Percentiles rank a stretch among this genome's conserved stretches.
These are phyloP conservation scores for Aspergillus costaricaensis DNA, from an alignment of 2,329 filamentous ascomycete genomes.

Conservation along the genomic window DNA sequence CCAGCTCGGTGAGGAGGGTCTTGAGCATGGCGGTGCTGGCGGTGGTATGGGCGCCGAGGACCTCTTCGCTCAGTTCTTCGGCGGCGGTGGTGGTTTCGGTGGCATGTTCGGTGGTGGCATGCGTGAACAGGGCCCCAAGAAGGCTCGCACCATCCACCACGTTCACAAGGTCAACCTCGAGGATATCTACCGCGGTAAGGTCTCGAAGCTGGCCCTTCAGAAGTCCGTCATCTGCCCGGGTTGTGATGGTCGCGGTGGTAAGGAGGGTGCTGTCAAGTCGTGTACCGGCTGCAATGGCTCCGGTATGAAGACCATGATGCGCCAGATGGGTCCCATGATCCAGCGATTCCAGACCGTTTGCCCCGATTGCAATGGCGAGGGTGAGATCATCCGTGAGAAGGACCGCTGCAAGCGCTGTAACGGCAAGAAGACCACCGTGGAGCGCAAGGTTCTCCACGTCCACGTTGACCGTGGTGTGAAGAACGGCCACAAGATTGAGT, in stretches of 20 bases:
- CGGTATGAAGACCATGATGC: conserved; percentile 99
- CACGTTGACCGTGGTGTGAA: conserved; percentile 94
- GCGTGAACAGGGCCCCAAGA: conserved; percentile 77
- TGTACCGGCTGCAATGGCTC: conserved; percentile 88
- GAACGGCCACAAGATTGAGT: conserved; percentile 94
- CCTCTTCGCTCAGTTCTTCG: conserved; percentile 96
- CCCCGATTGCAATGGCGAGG: conserved; percentile 96
- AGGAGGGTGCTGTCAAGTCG: conserved; percentile 95
- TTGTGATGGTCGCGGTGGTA: conserved; percentile 91
- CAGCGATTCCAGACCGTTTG: conserved; percentile 99
- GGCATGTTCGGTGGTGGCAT: conserved; percentile 79
- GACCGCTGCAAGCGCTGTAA: conserved; percentile 95
- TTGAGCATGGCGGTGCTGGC: conserved; percentile 79
- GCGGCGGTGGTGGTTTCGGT: conserved; percentile 69
- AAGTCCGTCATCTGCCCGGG: conserved; percentile 96
- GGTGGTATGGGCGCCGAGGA: conserved; percentile 95
- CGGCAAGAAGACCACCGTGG: conserved; percentile 97
- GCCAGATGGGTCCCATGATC: conserved; percentile 99
- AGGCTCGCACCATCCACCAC: conserved; percentile 96
- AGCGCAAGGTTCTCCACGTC: conserved; percentile 97
- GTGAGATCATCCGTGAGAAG: conserved; percentile 94
- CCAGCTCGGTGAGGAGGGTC: conserved; percentile 94
- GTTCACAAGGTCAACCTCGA: conserved; percentile 97
- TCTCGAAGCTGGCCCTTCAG: conserved; percentile 95
- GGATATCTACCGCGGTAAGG: conserved; percentile 96